Evolutionary conservation across 768 basidiomycete genomes (phyloP).

Genomic region (Hirschioporus abietinus): DNA sequence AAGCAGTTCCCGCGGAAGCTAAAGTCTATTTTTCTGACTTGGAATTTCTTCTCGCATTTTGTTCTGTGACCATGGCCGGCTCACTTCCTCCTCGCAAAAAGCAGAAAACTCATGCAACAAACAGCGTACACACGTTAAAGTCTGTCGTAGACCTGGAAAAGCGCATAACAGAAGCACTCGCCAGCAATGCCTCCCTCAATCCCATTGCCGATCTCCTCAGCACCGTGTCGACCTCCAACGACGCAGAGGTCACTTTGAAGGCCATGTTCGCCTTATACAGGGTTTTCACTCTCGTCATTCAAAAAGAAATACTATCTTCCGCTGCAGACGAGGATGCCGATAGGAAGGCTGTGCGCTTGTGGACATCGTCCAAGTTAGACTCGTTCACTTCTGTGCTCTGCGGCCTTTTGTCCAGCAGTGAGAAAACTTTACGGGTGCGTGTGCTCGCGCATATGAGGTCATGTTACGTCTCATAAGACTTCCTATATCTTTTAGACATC

Average conservation of each 20-base stretch:
- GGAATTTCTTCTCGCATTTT: not conserved
- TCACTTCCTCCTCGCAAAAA: conserved; percentile 48
- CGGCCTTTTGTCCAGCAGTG: conserved; percentile 70
- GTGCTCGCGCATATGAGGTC: not conserved
- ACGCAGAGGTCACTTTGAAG: conserved; percentile 60
- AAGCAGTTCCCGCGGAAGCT: not conserved
- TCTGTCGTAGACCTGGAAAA: conserved; percentile 47
- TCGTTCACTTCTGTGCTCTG: conserved; percentile 64
- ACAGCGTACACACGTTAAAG: conserved; percentile 13
- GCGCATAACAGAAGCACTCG: conserved; percentile 47
- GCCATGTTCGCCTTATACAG: conserved; percentile 81
- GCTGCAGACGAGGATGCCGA: conserved; percentile 51
- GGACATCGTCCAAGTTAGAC: conserved; percentile 75
- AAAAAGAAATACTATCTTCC: conserved; percentile 48
- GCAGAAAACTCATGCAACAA: conserved; percentile 38
- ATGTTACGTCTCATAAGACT: not conserved
- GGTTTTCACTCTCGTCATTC: conserved; percentile 61
- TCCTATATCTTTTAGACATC: conserved; percentile 44
- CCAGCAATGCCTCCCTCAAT: conserved; percentile 64
- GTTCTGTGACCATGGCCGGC: conserved; percentile 27
- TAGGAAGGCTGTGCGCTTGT: conserved; percentile 57
- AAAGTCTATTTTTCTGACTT: not conserved
- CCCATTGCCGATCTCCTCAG: conserved; percentile 68
- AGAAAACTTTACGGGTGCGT: conserved; percentile 68
- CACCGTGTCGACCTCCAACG: conserved; percentile 40